A percentile compares a stretch with the other conserved stretches of the same genome.
Evolutionary conservation across 495 filamentous ascomycete genomes (phyloP).

Genomic region (Aspergillus ostianus): DNA sequence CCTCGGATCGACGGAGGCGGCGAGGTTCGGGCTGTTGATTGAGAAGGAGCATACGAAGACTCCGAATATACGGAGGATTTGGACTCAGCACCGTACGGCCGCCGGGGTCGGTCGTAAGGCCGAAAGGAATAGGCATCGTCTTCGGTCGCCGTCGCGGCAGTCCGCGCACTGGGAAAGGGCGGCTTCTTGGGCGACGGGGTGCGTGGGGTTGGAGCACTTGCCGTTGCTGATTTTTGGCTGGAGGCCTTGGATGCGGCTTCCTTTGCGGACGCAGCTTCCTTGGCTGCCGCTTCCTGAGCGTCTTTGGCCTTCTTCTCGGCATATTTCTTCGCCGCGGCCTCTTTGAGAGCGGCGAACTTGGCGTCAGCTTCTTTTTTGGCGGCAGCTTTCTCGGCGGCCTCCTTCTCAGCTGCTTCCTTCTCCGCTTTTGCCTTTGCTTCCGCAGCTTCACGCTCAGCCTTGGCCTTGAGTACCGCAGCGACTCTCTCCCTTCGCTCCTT

Average conservation of each 20-base stretch:
- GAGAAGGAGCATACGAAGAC: slow-evolving; percentile 78
- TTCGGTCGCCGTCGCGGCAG: slow-evolving; percentile 56
- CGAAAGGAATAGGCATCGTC: slow-evolving; percentile 73
- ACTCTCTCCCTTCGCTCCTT: slow-evolving; percentile 38
- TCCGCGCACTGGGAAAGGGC: slow-evolving; percentile 57
- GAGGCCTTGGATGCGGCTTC: slow-evolving; percentile 25
- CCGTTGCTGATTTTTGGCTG: slow-evolving; percentile 28
- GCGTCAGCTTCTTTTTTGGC: slow-evolving; percentile 49
- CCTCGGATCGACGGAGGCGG: slow-evolving; percentile 76
- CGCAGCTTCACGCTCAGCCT: slow-evolving; percentile 41
- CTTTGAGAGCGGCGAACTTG: slow-evolving; percentile 45
- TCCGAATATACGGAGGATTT: slow-evolving; percentile 74
- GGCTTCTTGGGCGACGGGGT: slow-evolving; percentile 56
- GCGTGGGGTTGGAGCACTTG: slow-evolving; percentile 37
- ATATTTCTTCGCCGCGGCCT: slow-evolving; percentile 45
- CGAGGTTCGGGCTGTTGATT: slow-evolving; percentile 79
- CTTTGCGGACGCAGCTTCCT: slow-evolving; percentile 29
- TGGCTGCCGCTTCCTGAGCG: slow-evolving; percentile 29
- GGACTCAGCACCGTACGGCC: slow-evolving; percentile 41
- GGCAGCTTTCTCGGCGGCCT: slow-evolving; percentile 42
- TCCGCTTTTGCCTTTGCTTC: slow-evolving; percentile 38
- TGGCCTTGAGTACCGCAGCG: slow-evolving; percentile 34
- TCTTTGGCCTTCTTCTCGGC: slow-evolving; percentile 48
- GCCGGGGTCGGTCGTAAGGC: slow-evolving; percentile 75
- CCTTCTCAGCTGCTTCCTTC: slow-evolving; percentile 45